Evolutionary conservation across 2,329 filamentous ascomycete genomes (phyloP), one percentile per base, ranked within the genome.

Genomic region (Penicillium frequentans): DNA sequence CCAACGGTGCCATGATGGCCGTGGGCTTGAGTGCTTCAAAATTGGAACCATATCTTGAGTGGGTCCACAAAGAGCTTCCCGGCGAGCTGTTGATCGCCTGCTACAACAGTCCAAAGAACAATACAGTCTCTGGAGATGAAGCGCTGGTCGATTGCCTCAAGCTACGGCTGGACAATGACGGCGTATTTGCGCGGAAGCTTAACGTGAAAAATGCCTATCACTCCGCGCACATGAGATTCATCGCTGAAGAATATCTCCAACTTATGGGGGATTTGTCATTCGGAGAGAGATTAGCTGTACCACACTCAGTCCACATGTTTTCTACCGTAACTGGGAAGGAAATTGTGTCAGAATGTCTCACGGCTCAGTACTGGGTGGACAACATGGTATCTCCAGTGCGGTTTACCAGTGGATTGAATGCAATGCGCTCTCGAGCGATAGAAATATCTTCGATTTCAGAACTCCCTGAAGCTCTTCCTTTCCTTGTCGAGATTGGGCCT

Each of bases 141-240:
- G 56, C 60, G 0, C 60, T 64, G 27, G 58, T 77, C 6, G 61
- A 70, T 21, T 44, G 45, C 10, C 57, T 71, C 10, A 64, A 69
- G 39, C 9, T 26, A 4, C 19, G 59, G 1, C 54, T 71, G n/a
- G 60, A 69, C 37, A 48, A 52, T 1, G 61, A 70, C 3, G 57
- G 52, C 5, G 54, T 65, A 1, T 72, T 74, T 44, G 66, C 65
- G 13, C 64, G 72, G 11, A 66, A 65, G 24, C 61, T 74, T 2
- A 64, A 66, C 10, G 69, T 73, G 9, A 57, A 65, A 5, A 69
- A 63, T 49, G 71, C 71, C 0, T 74, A 74, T 51, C 71, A 72
- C 49, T 71, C 68, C 7, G 55, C 58, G 24, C 66, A 71, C 43
- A 69, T 72, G 67, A 19, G 59, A 19, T 23, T 49, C 1, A 63